Evolutionary conservation across 192 early-diverging fungal species (phyloP), one percentile per base, ranked within the genome.

Genomic region (Physocladia obscura): DNA sequence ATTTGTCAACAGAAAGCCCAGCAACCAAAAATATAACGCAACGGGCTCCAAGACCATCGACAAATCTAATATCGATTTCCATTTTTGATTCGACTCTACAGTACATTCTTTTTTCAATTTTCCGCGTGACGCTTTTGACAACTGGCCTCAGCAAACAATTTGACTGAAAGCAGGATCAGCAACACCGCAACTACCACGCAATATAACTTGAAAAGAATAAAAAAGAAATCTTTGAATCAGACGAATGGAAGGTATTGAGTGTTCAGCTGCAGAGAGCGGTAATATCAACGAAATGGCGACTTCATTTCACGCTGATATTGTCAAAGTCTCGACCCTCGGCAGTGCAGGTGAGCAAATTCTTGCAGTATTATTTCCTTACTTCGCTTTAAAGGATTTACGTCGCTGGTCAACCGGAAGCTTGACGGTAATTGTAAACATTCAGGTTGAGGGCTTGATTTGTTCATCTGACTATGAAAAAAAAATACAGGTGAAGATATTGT

Each of bases 401-500:
- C 52, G 1, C 47, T 68, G 2, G 47, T 68, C 19, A 57, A 57
- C 32, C 31, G 65, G 8, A 15, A 35, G n/a, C 54, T 68, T 15
- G 65, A 68, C 35, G 65, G 65, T 68, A 21, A 44, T n/a, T n/a
- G n/a, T n/a, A n/a, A n/a, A n/a, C n/a, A n/a, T n/a, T n/a, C n/a
- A n/a, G 17, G 39, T 21, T 59, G 51, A 58, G 32, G 17, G 11
- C 52, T 27, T 26, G 15, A 0, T 17, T 58, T 34, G 6, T 15
- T 58, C 5, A 26, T 34, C 34, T 37, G 8, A 31, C 4, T 22
- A 27, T 58, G 4, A 27, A 35, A 5, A 35, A 26, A 8, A 32
- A 8, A 52, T 0, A 52, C 34, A 68, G 65, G 65, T 24, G 52
- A 68, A 55, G 65, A 68, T 29, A 22, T 68, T 30, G 65, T 68